A percentile compares a stretch with the other conserved stretches of the same genome.
Conservation (phyloP, 352 stramenopile genomes). For the Phytopythium litorale region DNA sequence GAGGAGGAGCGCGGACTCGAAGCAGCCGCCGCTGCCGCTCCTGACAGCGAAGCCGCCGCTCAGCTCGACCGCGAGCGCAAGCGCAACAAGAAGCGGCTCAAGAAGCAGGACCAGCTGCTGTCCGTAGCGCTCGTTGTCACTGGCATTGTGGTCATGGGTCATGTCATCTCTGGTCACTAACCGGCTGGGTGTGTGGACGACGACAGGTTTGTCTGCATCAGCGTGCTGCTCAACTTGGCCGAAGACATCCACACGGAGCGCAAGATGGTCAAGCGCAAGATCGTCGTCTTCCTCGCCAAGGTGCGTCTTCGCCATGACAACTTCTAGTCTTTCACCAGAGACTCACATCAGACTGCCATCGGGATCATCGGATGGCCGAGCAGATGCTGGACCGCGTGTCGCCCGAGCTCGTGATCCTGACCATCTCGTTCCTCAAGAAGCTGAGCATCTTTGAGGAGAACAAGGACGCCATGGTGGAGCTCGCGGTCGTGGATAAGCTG, state of each 20-base stretch:
- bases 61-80: conserved; percentile 82
- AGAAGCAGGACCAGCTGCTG: conserved; percentile 93
- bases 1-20: conserved; percentile 66
- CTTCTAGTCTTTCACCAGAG: neutral
- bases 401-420: conserved; percentile 87
- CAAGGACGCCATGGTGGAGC: conserved; percentile 89
- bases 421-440: conserved; percentile 92
- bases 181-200: neutral
- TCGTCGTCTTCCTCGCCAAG: conserved; percentile 79
- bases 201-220: conserved; percentile 83
- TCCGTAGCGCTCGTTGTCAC: conserved; percentile 20
- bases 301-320: conserved; percentile 10
- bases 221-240: conserved; percentile 93
- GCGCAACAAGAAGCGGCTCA: conserved; percentile 85
- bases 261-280: conserved; percentile 96
- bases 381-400: conserved; percentile 86
- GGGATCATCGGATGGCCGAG: too few relatives aligned
- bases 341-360: conserved; percentile 13
- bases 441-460: conserved; percentile 95
- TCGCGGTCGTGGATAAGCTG: conserved; percentile 71
- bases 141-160: too few relatives aligned
- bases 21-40: conserved; percentile 11
- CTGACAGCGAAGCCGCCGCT: conserved; percentile 25
- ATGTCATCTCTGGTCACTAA: neutral
- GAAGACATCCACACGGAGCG: conserved; percentile 92